Evolutionary conservation across 2,329 filamentous ascomycete species (phyloP), one percentile per base, ranked within the genome.

Genomic region (Acrocalymma vagum): DNA sequence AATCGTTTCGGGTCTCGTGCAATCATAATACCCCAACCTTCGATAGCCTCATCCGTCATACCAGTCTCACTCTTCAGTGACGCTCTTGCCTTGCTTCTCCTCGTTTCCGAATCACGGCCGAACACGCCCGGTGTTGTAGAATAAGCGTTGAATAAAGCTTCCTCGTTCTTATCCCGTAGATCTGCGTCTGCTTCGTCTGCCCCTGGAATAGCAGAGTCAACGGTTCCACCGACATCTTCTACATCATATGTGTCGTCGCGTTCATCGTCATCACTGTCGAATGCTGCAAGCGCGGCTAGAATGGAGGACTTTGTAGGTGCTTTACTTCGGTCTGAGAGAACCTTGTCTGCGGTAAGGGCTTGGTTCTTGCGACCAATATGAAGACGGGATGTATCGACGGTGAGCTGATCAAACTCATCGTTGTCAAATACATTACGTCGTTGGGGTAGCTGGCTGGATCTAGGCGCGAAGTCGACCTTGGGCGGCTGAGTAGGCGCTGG

Each of bases 181-280:
- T 83, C 81, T 23, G 80, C 77, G n/a, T 83, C 78, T 5, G 81
- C 69, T 30, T 80, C 78, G 27, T 77, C 77, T 30, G 73, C 62
- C 29, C 67, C 76, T 2, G 74, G 67, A 4, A 72, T 72, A 1
- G 74, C 76, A 13, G 79, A 77, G 55, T 96, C 91, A 3, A 96
- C 85, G 0, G 88, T 89, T 15, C 93, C 92, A 23, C 94, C 94
- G 2, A 97, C 90, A 62, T 97, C 94, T 33, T 85, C 90, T 2
- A 86, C 84, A 59, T 99, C 94, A 64, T 99, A 99, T 0, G 93
- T 97, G 67, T 99, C 94, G 67, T 99, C 94, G 23, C 91, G 83
- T 72, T 99, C 94, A 66, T 99, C 94, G 54, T 97, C 94, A 58
- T 97, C 93, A 0, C 86, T 87, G 71, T 97, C 92, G 55, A 97